These are phyloP conservation scores for Phytophthora cajani DNA, from an alignment of 352 stramenopile genomes.

Conservation along the genomic window DNA sequence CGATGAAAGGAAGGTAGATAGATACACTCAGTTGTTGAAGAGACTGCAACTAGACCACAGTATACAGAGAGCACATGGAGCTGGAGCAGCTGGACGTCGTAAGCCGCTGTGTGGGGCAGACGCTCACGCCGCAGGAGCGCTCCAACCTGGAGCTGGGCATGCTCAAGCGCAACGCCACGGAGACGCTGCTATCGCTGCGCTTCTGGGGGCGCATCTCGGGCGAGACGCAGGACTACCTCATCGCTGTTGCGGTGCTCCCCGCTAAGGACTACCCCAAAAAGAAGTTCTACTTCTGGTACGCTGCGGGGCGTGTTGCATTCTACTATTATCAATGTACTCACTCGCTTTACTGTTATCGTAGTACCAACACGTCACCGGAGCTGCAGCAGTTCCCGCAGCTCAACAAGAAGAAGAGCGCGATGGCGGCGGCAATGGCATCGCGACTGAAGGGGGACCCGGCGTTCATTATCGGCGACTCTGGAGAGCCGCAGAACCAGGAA, in stretches of 20 bases:
- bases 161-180: conserved; percentile 69
- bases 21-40: background rate
- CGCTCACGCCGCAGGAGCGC: conserved; percentile 75
- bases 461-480: conserved; percentile 46
- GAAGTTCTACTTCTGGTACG: conserved; percentile 88
- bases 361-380: conserved; percentile 78
- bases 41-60: background rate
- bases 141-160: conserved; percentile 82
- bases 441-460: conserved; percentile 75
- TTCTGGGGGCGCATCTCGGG: conserved; percentile 78
- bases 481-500: conserved; percentile 53
- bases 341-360: conserved; percentile 26
- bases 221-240: conserved; percentile 73
- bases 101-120: conserved; percentile 70
- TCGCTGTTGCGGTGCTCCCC: conserved; percentile 62
- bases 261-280: conserved; percentile 79
- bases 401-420: conserved; percentile 61
- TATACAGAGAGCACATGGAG: conserved; percentile 50
- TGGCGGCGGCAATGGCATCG: conserved; percentile 50
- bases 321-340: background rate
- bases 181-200: conserved; percentile 65
- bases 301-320: background rate
- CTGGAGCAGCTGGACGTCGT: conserved; percentile 79
- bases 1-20: too few species aligned
- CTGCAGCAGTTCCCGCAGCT: conserved; percentile 83